Conservation (phyloP, 2,329 filamentous ascomycete genomes). For the Calonectria montana region DNA sequence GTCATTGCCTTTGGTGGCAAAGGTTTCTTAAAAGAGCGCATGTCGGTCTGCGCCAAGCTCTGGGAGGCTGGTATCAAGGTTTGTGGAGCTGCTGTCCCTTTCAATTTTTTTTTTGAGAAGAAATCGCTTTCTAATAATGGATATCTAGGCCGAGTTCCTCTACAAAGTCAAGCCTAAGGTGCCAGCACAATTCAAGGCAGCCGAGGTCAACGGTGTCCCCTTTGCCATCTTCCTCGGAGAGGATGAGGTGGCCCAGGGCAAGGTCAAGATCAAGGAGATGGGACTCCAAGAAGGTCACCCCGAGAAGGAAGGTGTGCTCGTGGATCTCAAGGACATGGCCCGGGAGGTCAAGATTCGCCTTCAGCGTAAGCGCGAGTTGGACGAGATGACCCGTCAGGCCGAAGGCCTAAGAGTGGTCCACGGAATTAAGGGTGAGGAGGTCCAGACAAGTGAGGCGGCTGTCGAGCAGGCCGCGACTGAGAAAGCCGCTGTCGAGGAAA, state of each 20-base stretch:
- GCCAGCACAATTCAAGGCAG: slow-evolving; percentile 89
- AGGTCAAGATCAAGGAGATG: slow-evolving; percentile 87
- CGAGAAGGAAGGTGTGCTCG: slow-evolving; percentile 87
- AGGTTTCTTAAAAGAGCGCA: slow-evolving; percentile 85
- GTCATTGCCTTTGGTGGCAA: slow-evolving; percentile 96
- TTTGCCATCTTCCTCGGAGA: slow-evolving; percentile 92
- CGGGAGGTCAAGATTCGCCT: slow-evolving; percentile 67
- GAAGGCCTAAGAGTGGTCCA: slow-evolving; percentile 60
- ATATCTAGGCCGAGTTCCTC: slow-evolving; percentile 77
- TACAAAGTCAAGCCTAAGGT: slow-evolving; percentile 94
- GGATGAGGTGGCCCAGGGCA: slow-evolving; percentile 84
- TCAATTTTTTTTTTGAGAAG: not conserved
- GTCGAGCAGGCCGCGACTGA: slow-evolving; percentile 16
- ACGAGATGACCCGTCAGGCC: slow-evolving; percentile 55
- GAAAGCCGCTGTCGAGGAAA: slow-evolving; percentile 3
- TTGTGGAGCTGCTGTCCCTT: slow-evolving; percentile 33
- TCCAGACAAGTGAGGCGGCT: slow-evolving; percentile 37
- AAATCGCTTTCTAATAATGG: slow-evolving; percentile 24
- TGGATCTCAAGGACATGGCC: slow-evolving; percentile 73
- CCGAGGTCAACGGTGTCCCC: slow-evolving; percentile 82
- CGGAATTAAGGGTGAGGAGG: slow-evolving; percentile 57
- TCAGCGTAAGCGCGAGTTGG: slow-evolving; percentile 56
- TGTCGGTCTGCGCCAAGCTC: slow-evolving; percentile 79
- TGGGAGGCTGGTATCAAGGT: slow-evolving; percentile 92
- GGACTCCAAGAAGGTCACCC: slow-evolving; percentile 83